These are phyloP conservation scores for Pythium periplocum DNA, from an alignment of 352 stramenopile genomes.

Conservation along the genomic window DNA sequence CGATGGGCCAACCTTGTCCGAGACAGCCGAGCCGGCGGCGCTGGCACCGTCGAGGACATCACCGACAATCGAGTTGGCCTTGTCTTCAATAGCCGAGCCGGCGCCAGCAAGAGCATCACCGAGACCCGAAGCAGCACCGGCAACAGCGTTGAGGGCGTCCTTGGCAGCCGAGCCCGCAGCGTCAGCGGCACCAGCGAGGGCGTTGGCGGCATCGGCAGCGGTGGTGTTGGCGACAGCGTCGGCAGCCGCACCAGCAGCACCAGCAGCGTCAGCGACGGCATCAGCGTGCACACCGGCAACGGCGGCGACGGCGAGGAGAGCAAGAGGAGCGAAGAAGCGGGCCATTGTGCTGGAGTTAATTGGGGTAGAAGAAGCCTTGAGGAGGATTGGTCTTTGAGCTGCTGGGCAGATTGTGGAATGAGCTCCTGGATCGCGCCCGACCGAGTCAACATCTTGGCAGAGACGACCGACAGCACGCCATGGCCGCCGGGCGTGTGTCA, in stretches of 20 bases:
- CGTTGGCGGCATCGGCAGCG: slow-evolving; percentile 5
- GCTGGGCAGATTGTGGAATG: slow-evolving; percentile 17
- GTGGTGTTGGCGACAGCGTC: neutral
- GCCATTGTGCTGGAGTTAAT: slow-evolving; percentile 9
- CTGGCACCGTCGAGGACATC: neutral
- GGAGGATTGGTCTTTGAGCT: slow-evolving; percentile 4
- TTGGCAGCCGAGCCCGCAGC: slow-evolving; percentile 6
- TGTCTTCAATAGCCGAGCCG: slow-evolving; percentile 6
- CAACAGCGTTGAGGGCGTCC: slow-evolving; percentile 3
- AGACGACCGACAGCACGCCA: no score
- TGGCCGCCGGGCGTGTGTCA: no score
- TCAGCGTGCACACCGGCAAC: slow-evolving; percentile 5
- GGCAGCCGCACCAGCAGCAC: no score
- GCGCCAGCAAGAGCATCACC: slow-evolving; percentile 1
- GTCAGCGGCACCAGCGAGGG: slow-evolving; percentile 5
- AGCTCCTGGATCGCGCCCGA: neutral
- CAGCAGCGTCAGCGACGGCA: slow-evolving; percentile 8
- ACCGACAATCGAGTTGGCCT: slow-evolving; percentile 8
- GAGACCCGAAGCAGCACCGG: slow-evolving; percentile 1
- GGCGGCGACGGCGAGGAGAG: slow-evolving; percentile 7
- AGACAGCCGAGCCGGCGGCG: neutral
- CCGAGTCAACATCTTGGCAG: no score
- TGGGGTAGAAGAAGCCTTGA: neutral
- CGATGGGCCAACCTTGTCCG: neutral
- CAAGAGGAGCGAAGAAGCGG: slow-evolving; percentile 13